Base-by-base conservation (phyloP, 2,329 filamentous ascomycete species). In the Ceratocystis lukuohia region DNA sequence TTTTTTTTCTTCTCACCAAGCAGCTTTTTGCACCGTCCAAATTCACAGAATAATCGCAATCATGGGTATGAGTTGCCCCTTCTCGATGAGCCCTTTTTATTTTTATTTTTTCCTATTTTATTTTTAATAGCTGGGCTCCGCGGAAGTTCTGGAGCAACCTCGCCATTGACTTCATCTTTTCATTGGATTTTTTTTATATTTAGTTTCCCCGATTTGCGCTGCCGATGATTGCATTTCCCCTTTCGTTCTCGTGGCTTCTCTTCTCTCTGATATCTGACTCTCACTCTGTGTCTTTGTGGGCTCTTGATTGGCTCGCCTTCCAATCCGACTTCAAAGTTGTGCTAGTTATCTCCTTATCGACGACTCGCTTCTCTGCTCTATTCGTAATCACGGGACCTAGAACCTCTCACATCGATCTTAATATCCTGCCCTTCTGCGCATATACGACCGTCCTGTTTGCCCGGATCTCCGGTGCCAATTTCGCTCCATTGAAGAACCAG, bases 41-140 rank as follows among this genome's bases (percentile, higher is more conserved):
- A 75, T 33, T 30, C 50, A 22, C 74, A 72, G 70, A 72, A 74
- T 75, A 76, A 77, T 78, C 81, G 82, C 82, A 82, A 85, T 78
- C 80, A 85, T 85, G 82, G 80, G 82, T 85, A 77, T 75, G 81
- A 73, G 62, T 69, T 70, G 44, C 41, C 45, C n/a, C 57, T 56
- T 63, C 12, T 10, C 12, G 22, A 46, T 37, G 61, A 45, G 37
- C 37, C 37, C 37, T 41, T 41, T 41, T 41, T 37, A 4, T 37
- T 12, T 12, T 12, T 41, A 12, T 41, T 62, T 30, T 48, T 30
- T 17, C 37, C 33, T 37, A 5, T 20, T 15, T 41, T 41, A 12
- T 41, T 12, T 41, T 41, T 12, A 4, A 41, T 41, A 41, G 8
- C 37, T 3, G 10, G 37, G 37, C 37, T 41, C 37, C 10, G 37